phyloP scores from a whole-genome alignment of 257 asterid species.

The Penstemon barbatus region DNA sequence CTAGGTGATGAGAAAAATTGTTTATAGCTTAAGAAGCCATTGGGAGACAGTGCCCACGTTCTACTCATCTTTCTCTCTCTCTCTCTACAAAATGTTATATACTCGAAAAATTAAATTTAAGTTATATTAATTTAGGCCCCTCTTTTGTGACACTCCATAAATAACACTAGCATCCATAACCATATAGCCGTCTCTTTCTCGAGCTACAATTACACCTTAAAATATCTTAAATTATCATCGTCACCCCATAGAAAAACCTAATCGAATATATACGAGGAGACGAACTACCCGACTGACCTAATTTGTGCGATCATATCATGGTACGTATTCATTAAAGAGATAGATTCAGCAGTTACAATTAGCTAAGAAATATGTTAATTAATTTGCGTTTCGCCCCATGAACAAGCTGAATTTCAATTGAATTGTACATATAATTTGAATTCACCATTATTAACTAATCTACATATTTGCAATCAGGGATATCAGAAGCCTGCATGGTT shows the following conservation, averaged over 20 bases:
- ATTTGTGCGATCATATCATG: slow-evolving; percentile 58
- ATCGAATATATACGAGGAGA: neutral
- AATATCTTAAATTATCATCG: neutral
- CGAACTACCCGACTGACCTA: neutral
- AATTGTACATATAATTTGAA: slow-evolving; percentile 15
- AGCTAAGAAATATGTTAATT: too few species aligned
- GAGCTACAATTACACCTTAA: slow-evolving; percentile 1
- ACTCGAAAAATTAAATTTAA: slow-evolving; percentile 10
- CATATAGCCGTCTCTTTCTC: slow-evolving; percentile 48
- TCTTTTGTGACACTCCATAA: slow-evolving; percentile 56
- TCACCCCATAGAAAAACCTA: neutral
- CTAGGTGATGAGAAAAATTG: slow-evolving; percentile 61
- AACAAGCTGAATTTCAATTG: neutral
- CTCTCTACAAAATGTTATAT: slow-evolving; percentile 32
- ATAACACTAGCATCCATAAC: slow-evolving; percentile 40
- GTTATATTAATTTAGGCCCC: slow-evolving; percentile 18
- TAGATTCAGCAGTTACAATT: too few species aligned
- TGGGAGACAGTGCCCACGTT: slow-evolving; percentile 89
- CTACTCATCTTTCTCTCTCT: slow-evolving; percentile 51
- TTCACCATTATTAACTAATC: neutral
- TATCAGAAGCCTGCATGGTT: slow-evolving; percentile 78
- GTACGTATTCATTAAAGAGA: slow-evolving; percentile 36
- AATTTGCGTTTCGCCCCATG: neutral
- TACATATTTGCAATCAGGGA: slow-evolving; percentile 38
- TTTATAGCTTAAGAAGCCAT: slow-evolving; percentile 36